phyloP scores from a whole-genome alignment of 345 rosid species.

The Adansonia digitata region DNA sequence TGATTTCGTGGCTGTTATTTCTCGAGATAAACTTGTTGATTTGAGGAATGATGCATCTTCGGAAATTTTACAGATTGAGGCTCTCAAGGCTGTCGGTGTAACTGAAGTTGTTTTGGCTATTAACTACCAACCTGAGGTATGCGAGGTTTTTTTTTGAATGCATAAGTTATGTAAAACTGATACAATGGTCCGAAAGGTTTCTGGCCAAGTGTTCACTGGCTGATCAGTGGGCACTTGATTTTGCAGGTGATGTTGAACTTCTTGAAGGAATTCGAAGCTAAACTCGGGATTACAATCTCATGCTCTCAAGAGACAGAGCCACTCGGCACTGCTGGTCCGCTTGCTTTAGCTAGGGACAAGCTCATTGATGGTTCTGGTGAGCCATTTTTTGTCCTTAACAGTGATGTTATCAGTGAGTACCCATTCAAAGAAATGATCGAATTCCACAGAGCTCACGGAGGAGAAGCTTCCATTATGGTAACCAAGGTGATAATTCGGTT shows the following conservation, averaged over 20 bases:
- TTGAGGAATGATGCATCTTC: constrained; percentile 2
- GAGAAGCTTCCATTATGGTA: constrained; percentile 98
- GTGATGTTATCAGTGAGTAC: constrained; percentile 96
- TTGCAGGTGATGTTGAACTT: constrained; percentile 86
- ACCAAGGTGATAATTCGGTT: constrained; percentile 58
- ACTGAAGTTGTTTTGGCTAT: constrained; percentile 95
- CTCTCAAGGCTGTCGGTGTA: constrained; percentile 89
- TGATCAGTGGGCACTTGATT: neutral
- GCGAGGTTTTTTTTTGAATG: neutral
- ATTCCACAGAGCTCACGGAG: constrained; percentile 87
- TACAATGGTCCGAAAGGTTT: neutral
- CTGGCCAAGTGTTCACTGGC: neutral
- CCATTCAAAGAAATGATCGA: constrained; percentile 76
- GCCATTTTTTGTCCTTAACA: constrained; percentile 95
- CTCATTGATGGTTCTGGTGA: constrained; percentile 70
- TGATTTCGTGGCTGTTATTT: neutral
- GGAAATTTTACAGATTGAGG: constrained; percentile 62
- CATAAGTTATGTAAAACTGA: neutral
- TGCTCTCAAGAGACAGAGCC: constrained; percentile 99
- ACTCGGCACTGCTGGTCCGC: constrained; percentile 95
- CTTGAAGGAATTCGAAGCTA: constrained; percentile 85
- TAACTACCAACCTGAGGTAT: constrained; percentile 95
- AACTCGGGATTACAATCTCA: constrained; percentile 80
- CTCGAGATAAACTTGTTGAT: neutral
- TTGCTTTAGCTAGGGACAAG: constrained; percentile 93